Evolutionary conservation across 768 basidiomycete species (phyloP).

Genomic region (Clitopilus passeckerianus): DNA sequence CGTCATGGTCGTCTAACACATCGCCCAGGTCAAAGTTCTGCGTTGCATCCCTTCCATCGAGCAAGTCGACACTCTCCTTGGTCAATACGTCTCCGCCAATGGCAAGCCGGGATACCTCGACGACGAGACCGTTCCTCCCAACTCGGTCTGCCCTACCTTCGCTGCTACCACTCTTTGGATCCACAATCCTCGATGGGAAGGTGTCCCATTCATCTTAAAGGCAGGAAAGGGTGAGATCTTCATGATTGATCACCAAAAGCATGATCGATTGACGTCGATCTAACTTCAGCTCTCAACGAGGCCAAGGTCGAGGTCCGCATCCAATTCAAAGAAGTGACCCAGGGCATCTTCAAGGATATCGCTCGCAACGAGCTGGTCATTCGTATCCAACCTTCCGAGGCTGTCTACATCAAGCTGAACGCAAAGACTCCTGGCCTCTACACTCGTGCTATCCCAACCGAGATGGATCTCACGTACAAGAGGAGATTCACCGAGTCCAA

Average conservation of each 20-base stretch:
- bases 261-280: not conserved
- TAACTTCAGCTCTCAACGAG: constrained; percentile 80
- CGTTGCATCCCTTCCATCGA: constrained; percentile 84
- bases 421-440: constrained; percentile 89
- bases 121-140: constrained; percentile 90
- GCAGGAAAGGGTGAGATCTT: constrained; percentile 83
- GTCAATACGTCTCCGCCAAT: constrained; percentile 86
- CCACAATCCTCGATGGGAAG: constrained; percentile 96
- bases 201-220: constrained; percentile 97
- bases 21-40: constrained; percentile 85
- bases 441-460: constrained; percentile 88
- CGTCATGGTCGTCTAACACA: not conserved
- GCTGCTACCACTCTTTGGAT: constrained; percentile 89
- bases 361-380: constrained; percentile 96
- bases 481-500: constrained; percentile 83
- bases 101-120: constrained; percentile 99
- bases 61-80: constrained; percentile 76
- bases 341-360: constrained; percentile 96
- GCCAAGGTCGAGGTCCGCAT: constrained; percentile 98
- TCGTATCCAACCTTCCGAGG: constrained; percentile 94
- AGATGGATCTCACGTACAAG: constrained; percentile 99
- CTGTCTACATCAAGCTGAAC: constrained; percentile 96
- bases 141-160: constrained; percentile 91
- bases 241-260: not conserved
- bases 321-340: constrained; percentile 96